phyloP scores from a whole-genome alignment of 805 yeast species.

The Saccharomyces paradoxus region DNA sequence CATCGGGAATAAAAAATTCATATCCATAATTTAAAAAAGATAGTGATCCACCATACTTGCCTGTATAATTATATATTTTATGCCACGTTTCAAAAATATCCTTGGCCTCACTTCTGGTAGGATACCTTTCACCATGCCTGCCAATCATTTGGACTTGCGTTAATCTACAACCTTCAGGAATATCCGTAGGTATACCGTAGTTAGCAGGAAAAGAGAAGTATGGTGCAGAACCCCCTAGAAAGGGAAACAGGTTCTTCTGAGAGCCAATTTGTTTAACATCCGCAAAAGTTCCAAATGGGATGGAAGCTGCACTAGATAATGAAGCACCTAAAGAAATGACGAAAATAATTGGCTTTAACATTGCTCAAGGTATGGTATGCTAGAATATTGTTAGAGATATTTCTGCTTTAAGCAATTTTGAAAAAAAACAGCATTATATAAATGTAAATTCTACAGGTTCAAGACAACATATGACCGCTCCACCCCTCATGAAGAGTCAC shows the following conservation, averaged over 20 bases:
- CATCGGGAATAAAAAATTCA: constrained; percentile 35
- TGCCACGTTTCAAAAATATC: constrained; percentile 29
- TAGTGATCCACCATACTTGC: constrained; percentile 40
- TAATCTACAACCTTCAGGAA: constrained; percentile 43
- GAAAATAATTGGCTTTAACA: no score
- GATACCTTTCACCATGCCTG: constrained; percentile 77
- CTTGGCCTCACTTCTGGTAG: constrained; percentile 37
- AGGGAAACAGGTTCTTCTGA: constrained; percentile 36
- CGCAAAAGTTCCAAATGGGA: not conserved
- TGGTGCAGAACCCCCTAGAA: constrained; percentile 51
- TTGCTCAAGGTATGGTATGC: no score
- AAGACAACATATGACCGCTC: no score
- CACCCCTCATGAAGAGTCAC: no score
- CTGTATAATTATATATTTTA: constrained; percentile 20
- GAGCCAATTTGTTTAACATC: constrained; percentile 9
- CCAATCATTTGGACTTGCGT: constrained; percentile 64
- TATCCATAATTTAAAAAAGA: constrained; percentile 39
- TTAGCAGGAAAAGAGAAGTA: constrained; percentile 42
- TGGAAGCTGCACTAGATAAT: not conserved
- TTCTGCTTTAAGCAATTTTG: no score
- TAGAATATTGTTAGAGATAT: no score
- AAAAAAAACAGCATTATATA: no score
- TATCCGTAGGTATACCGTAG: constrained; percentile 43
- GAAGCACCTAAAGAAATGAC: no score
- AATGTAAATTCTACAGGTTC: no score